Base-by-base conservation (phyloP, 2,329 filamentous ascomycete genomes). In the Xylariales sp. region DNA sequence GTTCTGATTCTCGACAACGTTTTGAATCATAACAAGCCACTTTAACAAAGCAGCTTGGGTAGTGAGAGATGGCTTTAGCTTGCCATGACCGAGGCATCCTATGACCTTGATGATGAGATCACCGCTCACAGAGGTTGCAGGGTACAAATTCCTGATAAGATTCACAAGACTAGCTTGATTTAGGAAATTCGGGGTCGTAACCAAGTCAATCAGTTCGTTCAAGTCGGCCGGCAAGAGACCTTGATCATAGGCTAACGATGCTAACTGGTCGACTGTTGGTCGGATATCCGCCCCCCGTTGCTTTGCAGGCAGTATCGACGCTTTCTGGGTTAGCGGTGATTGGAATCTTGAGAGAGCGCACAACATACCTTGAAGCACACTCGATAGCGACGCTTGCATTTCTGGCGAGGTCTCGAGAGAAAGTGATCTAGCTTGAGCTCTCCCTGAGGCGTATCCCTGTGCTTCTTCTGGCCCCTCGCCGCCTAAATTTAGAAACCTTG, bases 21-120 rank as follows among this genome's bases (percentile, higher is more conserved):
- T 90, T 75, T 94, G 90, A 3, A 93, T 86, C 80, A 93, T 88
- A 64, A 93, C 86, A 57, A 97, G 83, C 93, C 93, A 97, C 79
- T 88, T 90, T 69, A 97, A 80, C 58, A 97, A 83, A 49, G 89
- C 83, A 32, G 86, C 87, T 79, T 97, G 93, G 0, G 92, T 87
- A 52, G 86, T 83, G 52, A 92, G 84, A 14, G 90, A 88, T 14
- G 93, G 91, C 78, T 94, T 97, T 62, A 88, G 85, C 76, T 89
- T 88, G 74, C 92, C 93, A 75, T 93, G 90, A 3, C 93, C 93
- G n/a, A 97, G 84, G 55, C 87, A 88, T 60, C 90, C 90, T 28
- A 96, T 85, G 9, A 94, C 81, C 65, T 87, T 89, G 56, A 93
- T 83, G 57, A 92, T 82, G 48, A 89, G 78, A 64, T 87, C 83